Percentiles rank a stretch among this genome's conserved stretches.
Evolutionary conservation across 129 eudicot species (phyloP).

Genomic region (Tagetes erecta): DNA sequence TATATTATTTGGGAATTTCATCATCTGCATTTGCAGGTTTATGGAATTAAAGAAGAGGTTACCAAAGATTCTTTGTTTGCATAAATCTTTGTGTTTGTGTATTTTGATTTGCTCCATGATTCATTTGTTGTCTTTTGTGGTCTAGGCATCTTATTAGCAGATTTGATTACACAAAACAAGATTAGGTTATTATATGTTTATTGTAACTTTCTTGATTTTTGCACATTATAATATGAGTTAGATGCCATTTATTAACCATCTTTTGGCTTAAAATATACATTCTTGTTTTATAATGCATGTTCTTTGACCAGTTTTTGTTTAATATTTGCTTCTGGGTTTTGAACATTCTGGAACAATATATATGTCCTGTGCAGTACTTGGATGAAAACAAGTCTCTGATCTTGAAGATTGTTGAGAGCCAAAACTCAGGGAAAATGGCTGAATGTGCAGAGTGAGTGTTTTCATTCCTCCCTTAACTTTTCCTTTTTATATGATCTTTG

Average conservation of each 20-base stretch:
- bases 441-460: slow-evolving; percentile 95
- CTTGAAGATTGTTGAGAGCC: slow-evolving; percentile 96
- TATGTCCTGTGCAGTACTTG: slow-evolving; percentile 58
- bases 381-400: slow-evolving; percentile 98
- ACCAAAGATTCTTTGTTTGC: slow-evolving; percentile 33
- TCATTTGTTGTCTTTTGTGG: slow-evolving; percentile 39
- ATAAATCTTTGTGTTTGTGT: slow-evolving; percentile 29
- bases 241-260: background rate
- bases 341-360: background rate
- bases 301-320: slow-evolving; percentile 1
- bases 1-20: slow-evolving; percentile 18
- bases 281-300: slow-evolving; percentile 5
- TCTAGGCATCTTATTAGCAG: slow-evolving; percentile 39
- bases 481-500: background rate
- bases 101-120: slow-evolving; percentile 27
- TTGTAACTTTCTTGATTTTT: slow-evolving; percentile 4
- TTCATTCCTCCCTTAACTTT: background rate
- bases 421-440: slow-evolving; percentile 87
- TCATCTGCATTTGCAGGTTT: slow-evolving; percentile 31
- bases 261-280: slow-evolving; percentile 2
- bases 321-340: background rate
- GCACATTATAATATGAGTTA: slow-evolving; percentile 17
- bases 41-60: slow-evolving; percentile 27
- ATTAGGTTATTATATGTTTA: slow-evolving; percentile 27
- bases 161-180: slow-evolving; percentile 33